Conservation (phyloP, 1,284 basidiomycete genomes). For the Leccinum pachyderme region DNA sequence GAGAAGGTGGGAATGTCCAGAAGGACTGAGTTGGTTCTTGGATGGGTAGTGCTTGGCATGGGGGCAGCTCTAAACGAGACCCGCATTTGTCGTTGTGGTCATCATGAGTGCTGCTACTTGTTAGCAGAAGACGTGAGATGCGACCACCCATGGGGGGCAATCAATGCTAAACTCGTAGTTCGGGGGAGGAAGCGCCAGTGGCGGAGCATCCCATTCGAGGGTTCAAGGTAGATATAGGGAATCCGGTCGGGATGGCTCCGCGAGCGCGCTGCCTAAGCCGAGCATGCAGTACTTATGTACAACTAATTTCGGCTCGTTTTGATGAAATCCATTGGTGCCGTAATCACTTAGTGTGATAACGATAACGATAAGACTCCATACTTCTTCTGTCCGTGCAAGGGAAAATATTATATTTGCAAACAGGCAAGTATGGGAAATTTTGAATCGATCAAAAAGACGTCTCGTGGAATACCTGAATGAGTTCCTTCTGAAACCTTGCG, state of each 20-base stretch:
- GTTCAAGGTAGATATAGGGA: constrained; percentile 13
- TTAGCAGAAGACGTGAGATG: constrained; percentile 12
- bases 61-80: not conserved
- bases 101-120: not conserved
- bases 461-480: constrained; percentile 54
- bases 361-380: not conserved
- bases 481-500: constrained; percentile 63
- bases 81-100: constrained; percentile 2
- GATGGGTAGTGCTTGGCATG: constrained; percentile 38
- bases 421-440: not conserved
- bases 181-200: constrained; percentile 1
- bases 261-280: constrained; percentile 1
- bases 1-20: constrained; percentile 43
- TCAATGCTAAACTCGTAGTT: not conserved
- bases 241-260: constrained; percentile 14
- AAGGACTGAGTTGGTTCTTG: constrained; percentile 43
- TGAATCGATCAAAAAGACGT: constrained; percentile 17
- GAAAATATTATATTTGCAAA: constrained; percentile 9
- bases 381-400: not conserved
- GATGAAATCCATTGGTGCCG: constrained; percentile 5
- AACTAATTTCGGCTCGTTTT: not conserved
- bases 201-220: constrained; percentile 9
- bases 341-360: constrained; percentile 20
- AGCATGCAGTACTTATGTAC: not conserved
- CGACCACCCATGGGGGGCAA: constrained; percentile 25